A percentile compares a stretch with the other conserved stretches of the same genome.
These are phyloP conservation scores for Peronospora tabacina DNA, from an alignment of 352 stramenopile genomes.

Conservation along the genomic window DNA sequence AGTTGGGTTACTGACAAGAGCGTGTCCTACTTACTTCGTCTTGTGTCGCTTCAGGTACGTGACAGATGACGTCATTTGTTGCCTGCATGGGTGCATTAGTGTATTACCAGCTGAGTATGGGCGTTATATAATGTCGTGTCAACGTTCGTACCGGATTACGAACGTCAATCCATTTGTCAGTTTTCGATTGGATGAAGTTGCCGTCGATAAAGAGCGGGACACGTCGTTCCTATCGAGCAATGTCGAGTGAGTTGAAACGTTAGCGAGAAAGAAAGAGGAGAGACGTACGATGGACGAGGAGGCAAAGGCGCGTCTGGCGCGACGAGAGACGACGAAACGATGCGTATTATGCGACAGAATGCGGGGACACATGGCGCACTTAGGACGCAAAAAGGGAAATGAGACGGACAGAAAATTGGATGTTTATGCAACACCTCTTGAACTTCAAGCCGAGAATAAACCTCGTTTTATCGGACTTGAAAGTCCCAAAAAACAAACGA, in stretches of 20 bases:
- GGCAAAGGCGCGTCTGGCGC: slow-evolving; percentile 37
- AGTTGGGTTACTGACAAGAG: not conserved
- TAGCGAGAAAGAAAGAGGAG: not conserved
- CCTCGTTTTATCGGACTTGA: slow-evolving; percentile 2
- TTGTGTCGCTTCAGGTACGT: slow-evolving; percentile 80
- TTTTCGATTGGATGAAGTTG: slow-evolving; percentile 89
- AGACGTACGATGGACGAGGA: slow-evolving; percentile 31
- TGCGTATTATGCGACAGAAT: slow-evolving; percentile 28
- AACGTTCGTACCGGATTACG: slow-evolving; percentile 62
- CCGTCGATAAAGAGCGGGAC: slow-evolving; percentile 89
- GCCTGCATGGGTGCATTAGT: slow-evolving; percentile 27
- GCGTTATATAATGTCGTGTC: too few relatives aligned
- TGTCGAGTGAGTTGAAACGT: not conserved
- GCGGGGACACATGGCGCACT: not conserved
- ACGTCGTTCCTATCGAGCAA: slow-evolving; percentile 38
- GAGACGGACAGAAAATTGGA: not conserved
- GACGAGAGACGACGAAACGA: slow-evolving; percentile 14
- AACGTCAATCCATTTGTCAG: slow-evolving; percentile 88
- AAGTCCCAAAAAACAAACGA: too few relatives aligned
- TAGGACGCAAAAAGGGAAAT: slow-evolving; percentile 21
- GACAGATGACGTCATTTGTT: slow-evolving; percentile 84
- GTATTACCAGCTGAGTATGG: not conserved
- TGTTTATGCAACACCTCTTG: slow-evolving; percentile 9
- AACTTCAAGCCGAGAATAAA: slow-evolving; percentile 23
- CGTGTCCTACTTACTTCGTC: slow-evolving; percentile 42